phyloP scores from a whole-genome alignment of 2,329 filamentous ascomycete genomes.

The Calonectria leucothoes region DNA sequence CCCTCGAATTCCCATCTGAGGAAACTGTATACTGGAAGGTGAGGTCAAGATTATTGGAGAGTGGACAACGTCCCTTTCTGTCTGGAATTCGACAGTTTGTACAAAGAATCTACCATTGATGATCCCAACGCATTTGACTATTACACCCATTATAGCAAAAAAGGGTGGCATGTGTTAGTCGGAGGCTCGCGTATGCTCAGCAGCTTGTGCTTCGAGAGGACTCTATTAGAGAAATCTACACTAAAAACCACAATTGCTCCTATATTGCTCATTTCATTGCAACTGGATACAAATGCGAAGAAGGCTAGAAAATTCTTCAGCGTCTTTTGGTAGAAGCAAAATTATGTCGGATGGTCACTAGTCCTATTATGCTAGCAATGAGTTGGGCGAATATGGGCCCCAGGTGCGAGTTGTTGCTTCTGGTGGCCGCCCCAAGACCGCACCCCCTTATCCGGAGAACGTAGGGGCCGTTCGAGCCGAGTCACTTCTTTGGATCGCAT shows the following conservation, averaged over 20 bases:
- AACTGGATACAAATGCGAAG: constrained; percentile 15
- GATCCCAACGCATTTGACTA: not conserved
- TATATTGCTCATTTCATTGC: not conserved
- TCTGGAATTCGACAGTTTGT: too few species aligned
- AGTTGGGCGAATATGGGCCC: not conserved
- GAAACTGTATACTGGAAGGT: not conserved
- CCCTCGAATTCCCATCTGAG: not conserved
- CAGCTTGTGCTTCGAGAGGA: not conserved
- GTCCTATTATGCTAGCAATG: not conserved
- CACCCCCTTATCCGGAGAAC: not conserved
- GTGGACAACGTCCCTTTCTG: too few species aligned
- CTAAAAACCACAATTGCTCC: not conserved
- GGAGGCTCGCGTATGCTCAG: not conserved
- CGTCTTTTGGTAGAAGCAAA: not conserved
- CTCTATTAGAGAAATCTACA: not conserved
- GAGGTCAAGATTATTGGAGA: not conserved
- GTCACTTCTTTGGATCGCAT: constrained; percentile 28
- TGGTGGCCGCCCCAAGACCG: too few species aligned
- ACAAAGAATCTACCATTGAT: not conserved
- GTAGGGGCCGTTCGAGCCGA: constrained; percentile 14
- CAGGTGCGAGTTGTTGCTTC: rapidly evolving
- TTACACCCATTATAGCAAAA: not conserved
- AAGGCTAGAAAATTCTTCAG: not conserved
- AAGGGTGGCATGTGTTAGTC: not conserved
- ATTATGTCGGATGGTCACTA: not conserved